A percentile compares a stretch with the other conserved stretches of the same genome.
phyloP scores from a whole-genome alignment of 2,329 filamentous ascomycete species.

The Diaporthe citri region DNA sequence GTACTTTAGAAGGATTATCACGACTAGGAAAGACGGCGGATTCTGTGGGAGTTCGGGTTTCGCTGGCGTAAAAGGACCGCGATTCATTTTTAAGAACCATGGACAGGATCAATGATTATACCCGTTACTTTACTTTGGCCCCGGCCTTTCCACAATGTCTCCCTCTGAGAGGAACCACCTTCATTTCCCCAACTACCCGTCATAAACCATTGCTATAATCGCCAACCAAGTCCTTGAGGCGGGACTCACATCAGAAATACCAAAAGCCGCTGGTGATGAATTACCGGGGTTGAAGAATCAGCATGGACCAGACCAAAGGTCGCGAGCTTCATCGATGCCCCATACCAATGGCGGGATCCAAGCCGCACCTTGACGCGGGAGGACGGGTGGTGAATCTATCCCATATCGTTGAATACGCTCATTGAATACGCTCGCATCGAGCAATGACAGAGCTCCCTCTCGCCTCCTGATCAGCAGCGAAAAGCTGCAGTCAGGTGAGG shows the following conservation, averaged over 20 bases:
- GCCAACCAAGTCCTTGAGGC: not conserved
- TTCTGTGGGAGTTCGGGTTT: not conserved
- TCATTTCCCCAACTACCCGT: not conserved
- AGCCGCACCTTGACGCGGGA: not conserved
- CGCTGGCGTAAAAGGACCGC: conserved; percentile 32
- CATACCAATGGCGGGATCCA: too few relatives aligned
- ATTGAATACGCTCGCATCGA: not conserved
- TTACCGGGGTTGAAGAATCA: not conserved
- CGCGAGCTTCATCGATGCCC: not conserved
- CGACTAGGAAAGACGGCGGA: conserved; percentile 14
- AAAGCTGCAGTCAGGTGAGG: not conserved
- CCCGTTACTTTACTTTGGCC: conserved; percentile 14
- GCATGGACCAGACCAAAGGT: not conserved
- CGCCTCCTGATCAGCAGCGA: not conserved
- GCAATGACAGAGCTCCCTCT: not conserved
- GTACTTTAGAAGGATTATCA: conserved; percentile 31
- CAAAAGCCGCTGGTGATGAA: not conserved
- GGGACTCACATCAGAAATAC: not conserved
- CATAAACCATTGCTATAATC: not conserved
- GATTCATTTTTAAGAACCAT: conserved; percentile 1
- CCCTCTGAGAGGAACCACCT: not conserved
- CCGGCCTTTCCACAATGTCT: not conserved
- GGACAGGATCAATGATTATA: conserved; percentile 38
- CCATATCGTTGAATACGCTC: not conserved
- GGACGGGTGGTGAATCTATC: too few relatives aligned